These are phyloP conservation scores for Porcisia deanei DNA, from an alignment of 208 protist genomes.

Conservation along the genomic window DNA sequence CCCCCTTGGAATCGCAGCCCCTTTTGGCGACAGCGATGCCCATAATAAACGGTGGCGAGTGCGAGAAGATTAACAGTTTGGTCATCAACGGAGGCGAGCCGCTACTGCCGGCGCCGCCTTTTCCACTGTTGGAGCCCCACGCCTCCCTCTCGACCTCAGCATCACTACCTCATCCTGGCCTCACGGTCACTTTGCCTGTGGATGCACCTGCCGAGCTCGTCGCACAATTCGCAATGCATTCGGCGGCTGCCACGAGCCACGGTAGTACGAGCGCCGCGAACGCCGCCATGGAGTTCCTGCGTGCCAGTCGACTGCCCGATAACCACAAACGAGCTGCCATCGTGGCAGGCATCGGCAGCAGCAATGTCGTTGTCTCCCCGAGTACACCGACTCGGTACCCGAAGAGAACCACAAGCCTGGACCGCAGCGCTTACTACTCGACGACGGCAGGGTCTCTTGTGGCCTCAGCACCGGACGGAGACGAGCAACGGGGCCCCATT, in stretches of 20 bases:
- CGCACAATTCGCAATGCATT: too few relatives aligned
- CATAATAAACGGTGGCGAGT: not conserved
- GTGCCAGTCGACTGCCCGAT: conserved; percentile 16
- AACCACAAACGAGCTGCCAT: conserved; percentile 13
- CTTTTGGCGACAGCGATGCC: not conserved
- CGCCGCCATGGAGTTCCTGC: conserved; percentile 36
- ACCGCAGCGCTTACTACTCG: not conserved
- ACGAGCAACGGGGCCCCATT: not conserved
- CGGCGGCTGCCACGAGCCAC: not conserved
- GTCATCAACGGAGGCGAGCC: not conserved
- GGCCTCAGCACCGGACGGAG: not conserved
- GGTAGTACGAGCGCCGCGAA: conserved; percentile 24
- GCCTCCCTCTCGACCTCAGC: not conserved
- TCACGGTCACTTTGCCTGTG: not conserved
- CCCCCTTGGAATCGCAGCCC: too few relatives aligned
- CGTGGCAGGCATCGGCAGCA: not conserved
- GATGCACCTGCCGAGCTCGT: not conserved
- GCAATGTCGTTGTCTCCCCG: not conserved
- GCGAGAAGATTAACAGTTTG: too few relatives aligned
- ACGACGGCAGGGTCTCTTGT: not conserved
- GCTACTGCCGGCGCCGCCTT: not conserved
- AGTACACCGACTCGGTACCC: not conserved
- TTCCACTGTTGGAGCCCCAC: not conserved
- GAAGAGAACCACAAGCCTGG: not conserved
- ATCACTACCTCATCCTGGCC: not conserved